Percentiles rank a stretch among this genome's conserved stretches.
phyloP scores from a whole-genome alignment of 257 asterid species.

The Buddleja alternifolia region DNA sequence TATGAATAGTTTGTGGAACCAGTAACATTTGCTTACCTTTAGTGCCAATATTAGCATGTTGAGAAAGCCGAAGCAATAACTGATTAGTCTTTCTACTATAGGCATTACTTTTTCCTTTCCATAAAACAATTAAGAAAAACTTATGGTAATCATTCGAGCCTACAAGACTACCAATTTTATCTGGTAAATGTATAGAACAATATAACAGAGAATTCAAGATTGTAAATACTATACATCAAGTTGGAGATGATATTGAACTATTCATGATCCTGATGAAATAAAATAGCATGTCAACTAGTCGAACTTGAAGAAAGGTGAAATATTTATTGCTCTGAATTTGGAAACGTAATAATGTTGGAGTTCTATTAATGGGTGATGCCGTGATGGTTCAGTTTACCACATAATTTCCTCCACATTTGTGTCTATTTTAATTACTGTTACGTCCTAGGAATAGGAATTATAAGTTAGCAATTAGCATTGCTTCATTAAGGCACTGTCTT shows the following conservation, averaged over 20 bases:
- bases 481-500: neutral
- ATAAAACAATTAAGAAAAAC: neutral
- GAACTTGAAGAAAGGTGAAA: no score
- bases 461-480: neutral
- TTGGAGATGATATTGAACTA: no score
- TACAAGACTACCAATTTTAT: slow-evolving; percentile 23
- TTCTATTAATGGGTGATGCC: no score
- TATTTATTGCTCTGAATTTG: no score
- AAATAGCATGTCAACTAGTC: no score
- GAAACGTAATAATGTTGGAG: no score
- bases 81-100: no score
- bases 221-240: slow-evolving; percentile 20
- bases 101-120: neutral
- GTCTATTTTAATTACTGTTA: neutral
- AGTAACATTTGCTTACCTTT: slow-evolving; percentile 12
- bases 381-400: neutral
- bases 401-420: neutral
- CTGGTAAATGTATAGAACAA: slow-evolving; percentile 5
- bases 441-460: neutral
- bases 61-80: neutral
- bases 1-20: neutral
- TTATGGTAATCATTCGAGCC: slow-evolving; percentile 25
- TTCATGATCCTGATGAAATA: no score
- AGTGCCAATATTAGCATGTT: slow-evolving; percentile 14
- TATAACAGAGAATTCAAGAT: slow-evolving; percentile 25